phyloP scores from a whole-genome alignment of 495 filamentous ascomycete genomes.

The Xylaria acuta region DNA sequence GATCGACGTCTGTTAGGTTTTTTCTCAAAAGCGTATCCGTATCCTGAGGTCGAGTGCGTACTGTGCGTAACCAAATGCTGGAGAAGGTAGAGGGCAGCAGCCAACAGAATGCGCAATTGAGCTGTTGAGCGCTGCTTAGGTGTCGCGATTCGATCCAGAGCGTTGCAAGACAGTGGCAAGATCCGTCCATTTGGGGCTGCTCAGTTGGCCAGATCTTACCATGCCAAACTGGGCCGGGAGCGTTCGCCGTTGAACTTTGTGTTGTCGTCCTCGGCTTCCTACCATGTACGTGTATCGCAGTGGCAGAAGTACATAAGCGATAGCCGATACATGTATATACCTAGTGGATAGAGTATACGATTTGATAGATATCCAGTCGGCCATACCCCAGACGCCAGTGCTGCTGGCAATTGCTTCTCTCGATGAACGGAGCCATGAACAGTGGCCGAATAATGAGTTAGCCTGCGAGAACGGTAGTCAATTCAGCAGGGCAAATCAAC shows the following conservation, averaged over 20 bases:
- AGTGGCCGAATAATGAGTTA: neutral
- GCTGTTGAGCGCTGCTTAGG: neutral
- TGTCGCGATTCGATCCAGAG: neutral
- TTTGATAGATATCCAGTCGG: neutral
- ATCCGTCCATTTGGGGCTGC: neutral
- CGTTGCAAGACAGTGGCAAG: neutral
- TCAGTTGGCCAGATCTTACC: slow-evolving; percentile 4
- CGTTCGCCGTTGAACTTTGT: neutral
- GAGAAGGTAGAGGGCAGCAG: neutral
- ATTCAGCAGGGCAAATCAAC: neutral
- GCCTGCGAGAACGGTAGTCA: neutral
- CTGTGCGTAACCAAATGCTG: slow-evolving; percentile 3
- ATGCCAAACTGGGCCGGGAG: neutral
- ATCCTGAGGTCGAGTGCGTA: slow-evolving; percentile 9
- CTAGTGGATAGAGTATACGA: neutral
- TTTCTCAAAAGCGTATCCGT: slow-evolving; percentile 17
- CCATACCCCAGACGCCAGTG: neutral
- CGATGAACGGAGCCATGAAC: neutral
- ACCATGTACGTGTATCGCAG: neutral
- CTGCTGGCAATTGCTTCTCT: neutral
- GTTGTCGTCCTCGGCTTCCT: neutral
- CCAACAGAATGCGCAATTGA: neutral
- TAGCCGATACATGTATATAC: neutral
- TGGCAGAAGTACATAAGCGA: neutral
- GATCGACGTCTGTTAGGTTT: slow-evolving; percentile 19